Percentiles rank a stretch among this genome's conserved stretches.
These are phyloP conservation scores for Agastache rugosa DNA, from an alignment of 257 asterid species.

Conservation along the genomic window DNA sequence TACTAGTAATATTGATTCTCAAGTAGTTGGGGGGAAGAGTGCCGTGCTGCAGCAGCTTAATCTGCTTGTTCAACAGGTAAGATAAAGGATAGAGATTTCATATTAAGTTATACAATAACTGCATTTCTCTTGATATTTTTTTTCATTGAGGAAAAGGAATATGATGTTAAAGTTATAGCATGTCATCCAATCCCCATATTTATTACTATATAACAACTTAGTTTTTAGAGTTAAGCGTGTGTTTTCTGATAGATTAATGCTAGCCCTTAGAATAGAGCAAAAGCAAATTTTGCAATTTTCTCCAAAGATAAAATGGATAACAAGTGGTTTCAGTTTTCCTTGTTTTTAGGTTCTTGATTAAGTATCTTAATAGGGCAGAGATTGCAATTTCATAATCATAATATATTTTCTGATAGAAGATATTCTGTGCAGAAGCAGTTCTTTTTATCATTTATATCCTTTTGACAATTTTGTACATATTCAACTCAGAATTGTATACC, in stretches of 20 bases:
- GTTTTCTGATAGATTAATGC: neutral
- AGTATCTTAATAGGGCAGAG: too few relatives aligned
- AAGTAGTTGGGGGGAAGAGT: conserved; percentile 77
- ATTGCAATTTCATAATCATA: too few relatives aligned
- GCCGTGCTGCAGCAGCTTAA: conserved; percentile 76
- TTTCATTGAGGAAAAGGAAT: conserved; percentile 4
- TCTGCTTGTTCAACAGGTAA: conserved; percentile 76
- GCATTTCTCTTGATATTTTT: conserved; percentile 4
- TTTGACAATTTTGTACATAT: too few relatives aligned
- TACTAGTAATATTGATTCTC: conserved; percentile 65
- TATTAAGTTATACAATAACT: neutral
- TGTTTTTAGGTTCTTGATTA: too few relatives aligned
- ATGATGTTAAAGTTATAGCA: neutral
- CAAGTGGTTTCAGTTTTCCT: too few relatives aligned
- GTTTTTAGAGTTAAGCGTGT: neutral
- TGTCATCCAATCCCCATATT: too few relatives aligned
- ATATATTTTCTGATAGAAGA: neutral
- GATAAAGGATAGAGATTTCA: conserved; percentile 1
- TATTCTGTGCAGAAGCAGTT: too few relatives aligned
- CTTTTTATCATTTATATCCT: neutral
- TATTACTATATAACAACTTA: neutral
- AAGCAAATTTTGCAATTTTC: neutral
- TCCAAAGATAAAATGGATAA: neutral
- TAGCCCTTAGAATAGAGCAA: neutral
- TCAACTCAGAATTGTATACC: too few relatives aligned